Evolutionary conservation across 495 filamentous ascomycete species (phyloP).

Genomic region (Penicillium lividum): DNA sequence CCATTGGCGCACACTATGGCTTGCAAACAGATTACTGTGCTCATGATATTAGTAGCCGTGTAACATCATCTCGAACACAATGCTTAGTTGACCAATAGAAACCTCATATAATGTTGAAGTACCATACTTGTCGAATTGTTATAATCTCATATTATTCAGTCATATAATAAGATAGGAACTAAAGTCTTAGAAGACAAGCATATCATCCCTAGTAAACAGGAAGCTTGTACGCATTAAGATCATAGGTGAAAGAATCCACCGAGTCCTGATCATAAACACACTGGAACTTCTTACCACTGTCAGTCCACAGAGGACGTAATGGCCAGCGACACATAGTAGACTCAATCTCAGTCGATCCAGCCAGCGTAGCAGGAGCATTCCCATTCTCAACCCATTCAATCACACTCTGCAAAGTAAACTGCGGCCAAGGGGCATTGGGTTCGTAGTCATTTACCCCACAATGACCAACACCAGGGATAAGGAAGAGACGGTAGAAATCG

Average conservation of each 20-base stretch:
- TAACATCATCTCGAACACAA: no score
- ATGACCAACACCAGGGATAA: slow-evolving; percentile 54
- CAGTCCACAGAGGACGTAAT: slow-evolving; percentile 41
- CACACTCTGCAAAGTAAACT: slow-evolving; percentile 40
- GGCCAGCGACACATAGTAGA: slow-evolving; percentile 47
- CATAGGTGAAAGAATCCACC: slow-evolving; percentile 38
- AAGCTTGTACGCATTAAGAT: slow-evolving; percentile 27
- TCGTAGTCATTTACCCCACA: slow-evolving; percentile 41
- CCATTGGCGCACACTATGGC: no score
- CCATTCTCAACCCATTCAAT: slow-evolving; percentile 56
- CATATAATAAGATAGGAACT: no score
- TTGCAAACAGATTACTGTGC: no score
- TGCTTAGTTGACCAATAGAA: no score
- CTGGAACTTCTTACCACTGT: slow-evolving; percentile 20
- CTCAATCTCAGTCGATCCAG: slow-evolving; percentile 17
- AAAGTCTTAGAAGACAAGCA: no score
- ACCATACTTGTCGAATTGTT: no score
- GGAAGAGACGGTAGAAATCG: slow-evolving; percentile 54
- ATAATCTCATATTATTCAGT: no score
- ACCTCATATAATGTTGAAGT: no score
- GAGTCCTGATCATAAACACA: slow-evolving; percentile 47
- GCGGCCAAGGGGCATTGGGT: slow-evolving; percentile 48
- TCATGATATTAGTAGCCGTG: no score
- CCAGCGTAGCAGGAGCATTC: slow-evolving; percentile 35
- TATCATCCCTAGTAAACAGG: slow-evolving; percentile 16